These are phyloP conservation scores for Besnoitia besnoiti DNA, from an alignment of 169 alveolate genomes.

Conservation along the genomic window DNA sequence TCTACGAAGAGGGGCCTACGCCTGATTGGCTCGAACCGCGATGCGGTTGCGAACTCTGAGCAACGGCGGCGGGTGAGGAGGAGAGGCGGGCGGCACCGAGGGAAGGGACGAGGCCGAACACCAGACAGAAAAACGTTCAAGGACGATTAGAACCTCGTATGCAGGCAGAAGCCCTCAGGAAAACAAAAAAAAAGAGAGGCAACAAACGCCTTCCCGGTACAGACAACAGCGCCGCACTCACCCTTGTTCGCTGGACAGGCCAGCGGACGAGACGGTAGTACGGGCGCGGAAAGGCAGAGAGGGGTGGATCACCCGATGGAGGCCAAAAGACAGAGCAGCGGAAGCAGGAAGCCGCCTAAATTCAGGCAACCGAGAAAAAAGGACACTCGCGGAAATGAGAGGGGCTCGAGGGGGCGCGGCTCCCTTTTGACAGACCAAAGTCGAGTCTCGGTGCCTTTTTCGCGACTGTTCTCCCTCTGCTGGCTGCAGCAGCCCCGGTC, in stretches of 20 bases:
- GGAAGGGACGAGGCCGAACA: no score
- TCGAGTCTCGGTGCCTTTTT: not conserved
- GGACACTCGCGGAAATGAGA: not conserved
- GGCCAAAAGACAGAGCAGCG: not conserved
- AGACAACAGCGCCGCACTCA: not conserved
- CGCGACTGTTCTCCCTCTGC: not conserved
- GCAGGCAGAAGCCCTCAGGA: not conserved
- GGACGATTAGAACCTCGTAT: no score
- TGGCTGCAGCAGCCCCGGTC: not conserved
- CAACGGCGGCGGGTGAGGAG: no score
- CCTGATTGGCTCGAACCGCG: no score
- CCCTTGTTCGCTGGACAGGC: not conserved
- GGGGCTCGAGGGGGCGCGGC: not conserved
- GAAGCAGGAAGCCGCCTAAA: not conserved
- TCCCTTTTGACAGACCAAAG: not conserved
- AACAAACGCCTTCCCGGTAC: not conserved
- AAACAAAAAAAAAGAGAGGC: not conserved
- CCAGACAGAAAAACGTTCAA: no score
- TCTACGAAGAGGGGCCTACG: no score
- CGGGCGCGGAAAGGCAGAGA: not conserved
- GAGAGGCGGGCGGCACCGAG: no score
- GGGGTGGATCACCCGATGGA: no score
- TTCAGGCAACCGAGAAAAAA: not conserved
- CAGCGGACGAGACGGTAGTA: not conserved
- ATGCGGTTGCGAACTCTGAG: no score